phyloP scores from a whole-genome alignment of 2,329 filamentous ascomycete species.

The Trichoderma pleuroti region DNA sequence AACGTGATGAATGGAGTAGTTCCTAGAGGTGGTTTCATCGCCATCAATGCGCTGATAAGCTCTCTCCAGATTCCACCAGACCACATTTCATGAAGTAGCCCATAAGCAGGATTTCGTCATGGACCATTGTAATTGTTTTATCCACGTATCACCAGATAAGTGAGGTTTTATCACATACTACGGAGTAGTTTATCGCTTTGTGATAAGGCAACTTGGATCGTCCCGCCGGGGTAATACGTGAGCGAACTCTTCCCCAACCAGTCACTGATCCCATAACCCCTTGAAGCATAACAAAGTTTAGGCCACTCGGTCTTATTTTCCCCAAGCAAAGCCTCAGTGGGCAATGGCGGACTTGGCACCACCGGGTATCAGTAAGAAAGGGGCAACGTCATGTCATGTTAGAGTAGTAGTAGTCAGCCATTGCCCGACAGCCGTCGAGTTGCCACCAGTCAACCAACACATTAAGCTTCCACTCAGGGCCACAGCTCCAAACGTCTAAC shows the following conservation, averaged over 20 bases:
- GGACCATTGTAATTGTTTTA: background rate
- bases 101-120: background rate
- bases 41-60: background rate
- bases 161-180: background rate
- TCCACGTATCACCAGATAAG: background rate
- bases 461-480: background rate
- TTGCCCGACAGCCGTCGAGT: background rate
- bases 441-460: background rate
- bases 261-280: background rate
- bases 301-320: background rate
- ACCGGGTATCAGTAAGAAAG: background rate
- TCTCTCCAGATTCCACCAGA: background rate
- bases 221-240: background rate
- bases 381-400: background rate
- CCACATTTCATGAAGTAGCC: background rate
- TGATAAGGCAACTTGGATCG: background rate
- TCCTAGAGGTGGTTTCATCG: background rate
- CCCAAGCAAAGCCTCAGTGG: background rate
- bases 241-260: background rate
- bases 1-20: background rate
- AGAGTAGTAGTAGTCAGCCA: background rate
- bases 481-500: constrained; percentile 5
- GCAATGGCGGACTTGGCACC: background rate
- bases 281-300: background rate
- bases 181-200: background rate